Percentiles rank a stretch among this genome's conserved stretches.
phyloP scores from a whole-genome alignment of 768 basidiomycete species.

The Sutorius australiensis region DNA sequence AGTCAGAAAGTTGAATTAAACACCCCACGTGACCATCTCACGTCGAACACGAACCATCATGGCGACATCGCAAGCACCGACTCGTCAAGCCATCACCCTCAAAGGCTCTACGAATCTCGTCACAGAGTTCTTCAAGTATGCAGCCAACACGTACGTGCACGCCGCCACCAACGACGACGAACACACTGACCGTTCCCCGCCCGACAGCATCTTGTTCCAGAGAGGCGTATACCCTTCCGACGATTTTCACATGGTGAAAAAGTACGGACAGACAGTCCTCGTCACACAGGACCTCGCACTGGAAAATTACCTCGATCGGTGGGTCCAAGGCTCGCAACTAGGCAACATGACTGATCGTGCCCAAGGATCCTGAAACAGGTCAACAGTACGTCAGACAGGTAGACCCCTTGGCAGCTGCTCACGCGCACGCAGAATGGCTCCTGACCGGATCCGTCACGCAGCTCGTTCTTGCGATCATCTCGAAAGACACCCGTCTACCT shows the following conservation, averaged over 20 bases:
- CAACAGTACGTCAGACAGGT: conserved; percentile 59
- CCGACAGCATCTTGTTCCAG: conserved; percentile 85
- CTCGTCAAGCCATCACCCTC: conserved; percentile 82
- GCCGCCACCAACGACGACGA: not conserved
- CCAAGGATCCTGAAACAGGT: conserved; percentile 85
- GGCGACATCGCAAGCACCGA: conserved; percentile 45
- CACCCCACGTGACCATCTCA: not conserved
- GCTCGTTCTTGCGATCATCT: conserved; percentile 92
- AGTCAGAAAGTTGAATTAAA: not conserved
- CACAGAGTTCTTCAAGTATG: conserved; percentile 99
- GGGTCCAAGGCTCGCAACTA: not conserved
- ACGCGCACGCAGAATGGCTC: conserved; percentile 72
- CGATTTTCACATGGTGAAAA: conserved; percentile 99
- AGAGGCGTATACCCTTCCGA: conserved; percentile 96
- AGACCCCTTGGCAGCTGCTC: not conserved
- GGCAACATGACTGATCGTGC: not conserved
- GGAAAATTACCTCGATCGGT: conserved; percentile 91
- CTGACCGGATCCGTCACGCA: conserved; percentile 89
- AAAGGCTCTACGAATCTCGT: conserved; percentile 93
- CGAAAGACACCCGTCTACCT: conserved; percentile 86
- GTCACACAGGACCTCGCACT: conserved; percentile 91
- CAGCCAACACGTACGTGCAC: conserved; percentile 84
- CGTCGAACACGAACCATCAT: conserved; percentile 20
- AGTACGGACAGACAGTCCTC: conserved; percentile 94
- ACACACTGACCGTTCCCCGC: not conserved